Percentiles rank a stretch among this genome's conserved stretches.
phyloP scores from a whole-genome alignment of 2,329 filamentous ascomycete genomes.

The Sporothrix phasma region DNA sequence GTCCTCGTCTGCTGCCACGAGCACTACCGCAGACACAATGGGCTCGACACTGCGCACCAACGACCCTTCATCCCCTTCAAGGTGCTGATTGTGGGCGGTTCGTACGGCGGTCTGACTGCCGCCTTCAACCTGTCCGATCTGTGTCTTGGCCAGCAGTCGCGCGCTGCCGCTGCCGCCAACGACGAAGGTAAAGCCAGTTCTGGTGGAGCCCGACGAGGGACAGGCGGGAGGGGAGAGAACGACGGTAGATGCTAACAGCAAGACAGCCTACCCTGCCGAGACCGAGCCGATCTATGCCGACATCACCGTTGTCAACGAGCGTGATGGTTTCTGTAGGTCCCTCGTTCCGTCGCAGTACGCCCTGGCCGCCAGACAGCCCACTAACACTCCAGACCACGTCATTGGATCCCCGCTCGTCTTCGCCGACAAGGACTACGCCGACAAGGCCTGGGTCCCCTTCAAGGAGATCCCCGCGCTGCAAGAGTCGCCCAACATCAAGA shows the following conservation, averaged over 20 bases:
- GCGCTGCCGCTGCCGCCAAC: constrained; percentile 28
- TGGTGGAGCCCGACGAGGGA: background rate
- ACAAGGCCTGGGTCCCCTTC: constrained; percentile 62
- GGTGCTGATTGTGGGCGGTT: constrained; percentile 60
- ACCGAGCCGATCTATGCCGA: constrained; percentile 42
- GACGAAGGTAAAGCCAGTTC: constrained; percentile 13
- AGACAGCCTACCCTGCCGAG: background rate
- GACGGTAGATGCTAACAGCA: background rate
- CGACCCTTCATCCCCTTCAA: constrained; percentile 31
- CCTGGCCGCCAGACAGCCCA: too few species aligned
- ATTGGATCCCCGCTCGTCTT: constrained; percentile 68
- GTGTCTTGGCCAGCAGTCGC: constrained; percentile 44
- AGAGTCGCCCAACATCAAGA: constrained; percentile 44
- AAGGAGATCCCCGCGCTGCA: constrained; percentile 57
- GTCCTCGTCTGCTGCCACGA: background rate
- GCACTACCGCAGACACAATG: constrained; percentile 5
- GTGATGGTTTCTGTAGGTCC: constrained; percentile 66
- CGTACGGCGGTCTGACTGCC: constrained; percentile 60
- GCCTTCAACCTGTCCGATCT: constrained; percentile 59
- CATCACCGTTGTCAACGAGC: constrained; percentile 65
- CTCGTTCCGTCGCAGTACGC: too few species aligned
- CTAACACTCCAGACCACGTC: constrained; percentile 49
- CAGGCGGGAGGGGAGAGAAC: background rate
- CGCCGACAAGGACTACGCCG: constrained; percentile 50
- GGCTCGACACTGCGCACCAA: constrained; percentile 12